Conservation (phyloP, 2,329 filamentous ascomycete species). For the Elsinoe necatrix region DNA sequence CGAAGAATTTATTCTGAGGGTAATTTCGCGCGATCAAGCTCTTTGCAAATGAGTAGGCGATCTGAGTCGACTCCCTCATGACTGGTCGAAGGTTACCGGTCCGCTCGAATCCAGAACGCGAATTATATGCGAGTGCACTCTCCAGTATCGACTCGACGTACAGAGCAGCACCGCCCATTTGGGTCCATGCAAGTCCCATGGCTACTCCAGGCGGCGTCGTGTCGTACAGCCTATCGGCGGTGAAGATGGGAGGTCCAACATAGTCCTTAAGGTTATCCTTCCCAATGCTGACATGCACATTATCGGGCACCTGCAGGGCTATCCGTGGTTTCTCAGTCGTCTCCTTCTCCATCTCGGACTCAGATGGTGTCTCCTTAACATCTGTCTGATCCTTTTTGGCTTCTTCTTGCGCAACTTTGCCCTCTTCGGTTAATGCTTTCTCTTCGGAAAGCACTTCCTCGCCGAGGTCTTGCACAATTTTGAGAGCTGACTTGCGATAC, state of each 20-base stretch:
- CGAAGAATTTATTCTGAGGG: constrained; percentile 88
- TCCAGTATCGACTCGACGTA: constrained; percentile 97
- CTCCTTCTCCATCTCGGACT: constrained; percentile 45
- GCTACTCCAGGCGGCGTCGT: constrained; percentile 86
- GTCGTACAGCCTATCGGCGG: constrained; percentile 90
- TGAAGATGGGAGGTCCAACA: constrained; percentile 91
- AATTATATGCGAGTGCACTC: constrained; percentile 63
- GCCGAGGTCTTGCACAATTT: constrained; percentile 91
- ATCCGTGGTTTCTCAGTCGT: constrained; percentile 61
- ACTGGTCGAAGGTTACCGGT: constrained; percentile 93
- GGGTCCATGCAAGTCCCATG: constrained; percentile 97
- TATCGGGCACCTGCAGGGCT: constrained; percentile 74
- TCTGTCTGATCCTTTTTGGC: constrained; percentile 57
- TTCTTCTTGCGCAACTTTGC: constrained; percentile 67
- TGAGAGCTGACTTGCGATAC: constrained; percentile 91
- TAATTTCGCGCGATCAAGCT: constrained; percentile 76
- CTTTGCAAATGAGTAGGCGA: constrained; percentile 95
- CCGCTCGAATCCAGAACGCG: constrained; percentile 72
- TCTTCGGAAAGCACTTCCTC: constrained; percentile 75
- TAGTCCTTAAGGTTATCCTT: constrained; percentile 94
- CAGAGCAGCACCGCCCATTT: constrained; percentile 89
- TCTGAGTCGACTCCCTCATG: constrained; percentile 95
- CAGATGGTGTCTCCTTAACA: constrained; percentile 51
- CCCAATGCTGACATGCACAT: constrained; percentile 74
- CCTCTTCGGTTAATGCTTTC: constrained; percentile 74